phyloP scores from a whole-genome alignment of 805 yeast genomes.

The Ascoidea rubescens region DNA sequence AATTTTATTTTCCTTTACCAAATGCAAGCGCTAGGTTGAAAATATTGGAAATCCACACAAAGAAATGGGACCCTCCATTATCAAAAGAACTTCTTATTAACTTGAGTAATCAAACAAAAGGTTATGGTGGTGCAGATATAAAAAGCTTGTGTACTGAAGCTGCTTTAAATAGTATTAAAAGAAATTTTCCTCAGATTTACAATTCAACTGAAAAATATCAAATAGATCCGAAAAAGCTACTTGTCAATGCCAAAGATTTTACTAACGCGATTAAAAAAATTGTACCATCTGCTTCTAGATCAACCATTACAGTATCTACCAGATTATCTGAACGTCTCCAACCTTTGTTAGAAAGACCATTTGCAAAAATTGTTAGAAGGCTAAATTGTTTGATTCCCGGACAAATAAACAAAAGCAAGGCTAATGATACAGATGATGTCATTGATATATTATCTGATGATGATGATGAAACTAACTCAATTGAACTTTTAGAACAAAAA shows the following conservation, averaged over 20 bases:
- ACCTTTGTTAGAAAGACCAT: constrained; percentile 44
- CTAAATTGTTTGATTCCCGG: constrained; percentile 52
- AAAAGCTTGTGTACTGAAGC: constrained; percentile 93
- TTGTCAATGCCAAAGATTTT: constrained; percentile 72
- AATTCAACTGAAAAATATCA: constrained; percentile 54
- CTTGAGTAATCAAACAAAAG: constrained; percentile 74
- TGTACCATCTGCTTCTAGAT: constrained; percentile 85
- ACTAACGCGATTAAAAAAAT: constrained; percentile 75
- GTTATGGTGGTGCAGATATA: constrained; percentile 96
- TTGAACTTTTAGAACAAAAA: constrained; percentile 10
- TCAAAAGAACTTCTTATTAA: constrained; percentile 41
- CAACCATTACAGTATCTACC: constrained; percentile 56
- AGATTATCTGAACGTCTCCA: constrained; percentile 66
- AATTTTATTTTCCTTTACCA: constrained; percentile 91
- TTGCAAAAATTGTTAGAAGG: constrained; percentile 29
- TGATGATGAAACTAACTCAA: constrained; percentile 17
- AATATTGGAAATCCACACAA: constrained; percentile 76
- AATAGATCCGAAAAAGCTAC: constrained; percentile 58
- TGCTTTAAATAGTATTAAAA: constrained; percentile 81
- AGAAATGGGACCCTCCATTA: constrained; percentile 74
- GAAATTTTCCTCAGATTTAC: constrained; percentile 90
- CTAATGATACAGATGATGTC: constrained; percentile 12
- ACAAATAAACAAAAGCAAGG: constrained; percentile 12
- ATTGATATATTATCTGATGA: constrained; percentile 19
- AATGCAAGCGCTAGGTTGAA: constrained; percentile 65